A percentile compares a stretch with the other conserved stretches of the same genome.
phyloP scores from a whole-genome alignment of 176 grass and related monocot genomes.

The Carex scoparia region DNA sequence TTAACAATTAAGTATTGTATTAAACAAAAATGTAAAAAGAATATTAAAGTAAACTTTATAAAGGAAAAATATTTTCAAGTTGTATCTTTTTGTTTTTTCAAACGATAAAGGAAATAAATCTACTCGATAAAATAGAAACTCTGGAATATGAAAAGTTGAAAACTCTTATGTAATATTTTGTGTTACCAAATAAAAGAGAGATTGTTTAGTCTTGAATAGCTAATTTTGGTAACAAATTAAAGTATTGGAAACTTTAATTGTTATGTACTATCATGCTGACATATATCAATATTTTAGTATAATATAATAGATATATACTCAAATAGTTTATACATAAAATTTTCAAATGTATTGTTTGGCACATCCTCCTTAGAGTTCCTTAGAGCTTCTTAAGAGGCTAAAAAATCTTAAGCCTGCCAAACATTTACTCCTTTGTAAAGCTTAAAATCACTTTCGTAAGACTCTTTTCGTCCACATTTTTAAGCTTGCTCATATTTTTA shows the following conservation, averaged over 20 bases:
- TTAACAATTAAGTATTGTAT: not conserved
- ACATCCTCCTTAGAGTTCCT: too few species aligned
- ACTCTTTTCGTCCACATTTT: too few species aligned
- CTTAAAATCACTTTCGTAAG: too few species aligned
- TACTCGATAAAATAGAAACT: not conserved
- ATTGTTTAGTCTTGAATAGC: not conserved
- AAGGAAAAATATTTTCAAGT: not conserved
- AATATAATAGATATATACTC: not conserved
- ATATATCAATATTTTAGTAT: not conserved
- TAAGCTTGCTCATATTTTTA: too few species aligned
- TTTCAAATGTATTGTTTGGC: too few species aligned
- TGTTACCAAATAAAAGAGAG: not conserved
- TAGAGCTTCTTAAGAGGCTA: too few species aligned
- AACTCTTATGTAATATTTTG: not conserved
- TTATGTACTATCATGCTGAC: too few species aligned
- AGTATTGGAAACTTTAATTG: too few species aligned
- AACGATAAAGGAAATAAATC: not conserved
- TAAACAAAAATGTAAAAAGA: not conserved
- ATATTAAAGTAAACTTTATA: not conserved
- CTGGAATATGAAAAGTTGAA: not conserved
- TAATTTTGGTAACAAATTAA: not conserved
- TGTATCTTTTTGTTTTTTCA: not conserved
- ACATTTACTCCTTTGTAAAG: too few species aligned
- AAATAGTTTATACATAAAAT: not conserved
- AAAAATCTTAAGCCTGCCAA: too few species aligned